Conservation (phyloP, 2,329 filamentous ascomycete genomes). For the Paramyrothecium sp. region DNA sequence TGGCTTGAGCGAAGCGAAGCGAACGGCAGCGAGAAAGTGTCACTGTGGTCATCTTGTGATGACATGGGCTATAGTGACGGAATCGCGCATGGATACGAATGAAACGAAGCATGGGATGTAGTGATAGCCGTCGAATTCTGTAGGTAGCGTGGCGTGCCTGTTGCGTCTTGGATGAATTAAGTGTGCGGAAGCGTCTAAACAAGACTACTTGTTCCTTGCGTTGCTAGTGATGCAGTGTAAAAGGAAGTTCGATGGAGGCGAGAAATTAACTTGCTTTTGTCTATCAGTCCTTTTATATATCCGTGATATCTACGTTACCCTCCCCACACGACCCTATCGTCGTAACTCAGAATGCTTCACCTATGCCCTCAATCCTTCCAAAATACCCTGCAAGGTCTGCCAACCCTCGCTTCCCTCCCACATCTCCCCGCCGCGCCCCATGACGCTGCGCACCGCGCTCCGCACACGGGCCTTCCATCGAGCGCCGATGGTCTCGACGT, state of each 20-base stretch:
- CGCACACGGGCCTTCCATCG: slow-evolving; percentile 89
- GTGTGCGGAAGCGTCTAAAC: neutral
- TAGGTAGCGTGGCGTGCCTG: neutral
- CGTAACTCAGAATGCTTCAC: neutral
- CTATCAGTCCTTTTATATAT: slow-evolving; percentile 1
- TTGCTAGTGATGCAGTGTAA: neutral
- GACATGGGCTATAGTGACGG: no score
- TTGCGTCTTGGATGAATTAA: neutral
- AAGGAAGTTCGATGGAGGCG: neutral
- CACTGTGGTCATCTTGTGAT: no score
- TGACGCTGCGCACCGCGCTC: slow-evolving; percentile 78
- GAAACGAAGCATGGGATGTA: neutral
- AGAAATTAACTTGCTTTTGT: neutral
- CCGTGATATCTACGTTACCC: neutral
- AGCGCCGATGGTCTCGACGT: slow-evolving; percentile 66
- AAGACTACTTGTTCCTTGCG: neutral
- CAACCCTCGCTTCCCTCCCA: slow-evolving; percentile 80
- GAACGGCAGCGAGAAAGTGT: no score
- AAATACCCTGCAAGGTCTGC: slow-evolving; percentile 54
- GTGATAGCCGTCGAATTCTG: neutral
- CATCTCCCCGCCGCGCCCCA: slow-evolving; percentile 75
- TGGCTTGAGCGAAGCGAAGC: no score
- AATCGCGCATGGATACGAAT: neutral
- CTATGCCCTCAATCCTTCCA: slow-evolving; percentile 51
- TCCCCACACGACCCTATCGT: neutral